Evolutionary conservation across 495 filamentous ascomycete species (phyloP), one percentile per base, ranked within the genome.

Genomic region (Aspergillus sclerotioniger): DNA sequence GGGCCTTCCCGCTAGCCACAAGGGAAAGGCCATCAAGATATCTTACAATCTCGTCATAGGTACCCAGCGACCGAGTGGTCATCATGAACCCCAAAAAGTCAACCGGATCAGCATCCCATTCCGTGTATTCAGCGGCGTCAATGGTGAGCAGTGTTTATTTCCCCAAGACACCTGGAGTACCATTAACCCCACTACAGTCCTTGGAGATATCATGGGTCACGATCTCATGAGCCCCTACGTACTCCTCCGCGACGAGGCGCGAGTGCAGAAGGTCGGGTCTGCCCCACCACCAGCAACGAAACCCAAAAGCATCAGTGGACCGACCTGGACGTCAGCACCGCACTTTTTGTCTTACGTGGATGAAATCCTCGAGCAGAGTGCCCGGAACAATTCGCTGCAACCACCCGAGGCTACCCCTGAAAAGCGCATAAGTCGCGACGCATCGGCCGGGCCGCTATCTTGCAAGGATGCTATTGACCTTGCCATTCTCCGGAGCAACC

Each of bases 221-320:
- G 91, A 98, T 69, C 77, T 98, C 21, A 95, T 97, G 88, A 84
- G 87, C 19, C 94, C 94, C 0, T 94, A 96, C 70, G 90, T 96
- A 45, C 80, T 98, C 54, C 82, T 98, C 44, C 86, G 89, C 32
- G 92, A 96, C 62, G 85, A 90, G 71, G 94, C 94, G 60, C 71
- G 74, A 67, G 76, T 71, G 19, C 71, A 74, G 52, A 73, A 73
- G 51, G 50, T 72, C 46, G 68, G 61, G 4, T 59, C 69, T 6
- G 57, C 37, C 17, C 58, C 62, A 3, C 64, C 62, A 0, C 53
- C 67, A 17, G 10, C 29, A 43, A 4, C 55, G n/a, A 78, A 76
- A 29, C 62, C 67, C 8, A 76, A 76, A 61, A 78, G 72, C 50
- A 64, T 77, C 31, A 75, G 71, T 51, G 68, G 68, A 20, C 58